Base-by-base conservation (phyloP, 805 yeast species). In the Maudiozyma serrabonitensis region DNA sequence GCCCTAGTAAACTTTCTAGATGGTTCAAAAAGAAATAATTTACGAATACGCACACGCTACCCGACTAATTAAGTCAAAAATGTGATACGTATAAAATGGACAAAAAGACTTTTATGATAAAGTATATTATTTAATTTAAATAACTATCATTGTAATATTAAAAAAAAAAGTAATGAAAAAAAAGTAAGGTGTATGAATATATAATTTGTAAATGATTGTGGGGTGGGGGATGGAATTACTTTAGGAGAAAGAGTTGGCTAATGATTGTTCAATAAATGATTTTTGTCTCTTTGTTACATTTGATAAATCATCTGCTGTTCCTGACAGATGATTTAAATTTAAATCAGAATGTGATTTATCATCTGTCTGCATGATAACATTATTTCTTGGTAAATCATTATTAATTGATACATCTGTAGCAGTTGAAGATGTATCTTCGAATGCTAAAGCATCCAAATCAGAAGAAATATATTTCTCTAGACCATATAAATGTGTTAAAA, bases 401-500 rank as follows among this genome's bases (percentile, higher is more conserved):
- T 46, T 37, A 15, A 16, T 43, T 6, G 12, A 19, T 11, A 23
- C 6, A 4, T 18, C n/a, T 5, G 18, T 37, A 8, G 40, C 18
- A 6, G 19, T 37, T n/a, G 18, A n/a, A 37, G 18, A 18, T 7
- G 16, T 18, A 35, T 35, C 38, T 35, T 35, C 38, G 8, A 16
- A 15, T 23, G 42, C 42, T 26, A 56, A 37, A 16, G 59, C 59
- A 43, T 62, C 67, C 41, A 62, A 51, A 34, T 58, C 65, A 4
- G 59, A 52, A 6, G 62, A 49, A 23, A 62, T 63, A 49, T 60
- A 61, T 32, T 60, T 55, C 47, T 62, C 67, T 38, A 62, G 46
- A 18, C 65, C 59, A 47, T 56, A 62, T 16, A 62, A 44, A 42
- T 62, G 67, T 9, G 65, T 53, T 11, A 64, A 59, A 32, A 62